Evolutionary conservation across 495 filamentous ascomycete genomes (phyloP), one percentile per base, ranked within the genome.

Genomic region (Pyronema omphalodes): DNA sequence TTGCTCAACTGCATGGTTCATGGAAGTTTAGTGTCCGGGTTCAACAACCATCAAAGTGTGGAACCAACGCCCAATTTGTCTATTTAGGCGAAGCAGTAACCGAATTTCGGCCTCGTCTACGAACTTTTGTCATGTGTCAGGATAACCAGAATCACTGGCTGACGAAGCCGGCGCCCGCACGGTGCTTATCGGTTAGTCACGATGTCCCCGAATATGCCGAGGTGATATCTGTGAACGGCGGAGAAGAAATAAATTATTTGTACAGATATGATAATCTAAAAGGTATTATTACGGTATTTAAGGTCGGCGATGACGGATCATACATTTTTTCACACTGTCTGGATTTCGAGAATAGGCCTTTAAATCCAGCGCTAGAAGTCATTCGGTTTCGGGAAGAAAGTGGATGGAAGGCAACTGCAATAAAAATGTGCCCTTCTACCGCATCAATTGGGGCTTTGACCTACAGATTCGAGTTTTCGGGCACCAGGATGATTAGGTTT

Each of bases 1-100:
- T 89, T 60, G 70, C 83, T 37, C 82, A 76, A 3, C 67, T 93
- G 1, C 81, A 88, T 6, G 87, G 87, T 4, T 62, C 67, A 15
- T 94, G 87, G 87, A 71, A 61, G 7, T 69, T 82, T 15, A 69
- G 74, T 1, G 68, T 62, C 1, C 65, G 81, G 3, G 59, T 58
- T 29, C 76, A 71, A 46, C 57, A 60, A 7, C 58, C 74, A 3
- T 65, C 69, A 0, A 68, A 67, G 17, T 75, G 73, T 51, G 23
- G 23, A 29, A 78, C 80, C 0, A 77, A 72, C 45, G 82, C 80
- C 0, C 74, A 68, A 23, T 76, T 81, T 29, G 5, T 29, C 2
- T 2, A 29, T 29, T 5, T 29, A 1, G 23, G 23, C 23, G 67
- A 66, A 9, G 85, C 83, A 11, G 73, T 67, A 1, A 77, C 82